A percentile compares a stretch with the other conserved stretches of the same genome.
These are phyloP conservation scores for Isochrysis galbana DNA, from an alignment of 78 protist species.

Conservation along the genomic window DNA sequence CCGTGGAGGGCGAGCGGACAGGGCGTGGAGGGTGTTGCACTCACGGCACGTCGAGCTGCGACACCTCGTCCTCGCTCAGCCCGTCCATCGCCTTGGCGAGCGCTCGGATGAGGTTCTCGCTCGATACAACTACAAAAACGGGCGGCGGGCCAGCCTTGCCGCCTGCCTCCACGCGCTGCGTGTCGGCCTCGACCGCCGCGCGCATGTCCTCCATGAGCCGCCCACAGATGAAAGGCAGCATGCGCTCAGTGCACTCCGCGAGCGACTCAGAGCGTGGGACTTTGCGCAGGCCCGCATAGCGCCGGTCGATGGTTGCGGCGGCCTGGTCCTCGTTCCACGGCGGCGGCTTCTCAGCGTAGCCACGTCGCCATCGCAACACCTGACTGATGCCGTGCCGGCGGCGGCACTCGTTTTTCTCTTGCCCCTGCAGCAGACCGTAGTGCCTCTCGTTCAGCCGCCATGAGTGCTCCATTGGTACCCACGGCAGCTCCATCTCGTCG, in stretches of 20 bases:
- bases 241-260: neutral
- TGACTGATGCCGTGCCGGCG: neutral
- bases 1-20: too few relatives aligned
- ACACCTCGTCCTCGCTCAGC: neutral
- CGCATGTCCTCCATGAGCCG: neutral
- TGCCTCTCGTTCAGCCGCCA: constrained; percentile 93
- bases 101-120: neutral
- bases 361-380: constrained; percentile 4
- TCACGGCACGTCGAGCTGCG: neutral
- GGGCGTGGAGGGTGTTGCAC: too few relatives aligned
- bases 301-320: neutral
- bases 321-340: neutral
- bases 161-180: neutral
- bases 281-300: neutral
- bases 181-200: neutral
- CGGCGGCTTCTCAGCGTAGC: neutral
- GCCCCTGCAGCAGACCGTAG: constrained; percentile 83
- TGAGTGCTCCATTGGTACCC: constrained; percentile 58
- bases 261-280: neutral
- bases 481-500: constrained; percentile 61
- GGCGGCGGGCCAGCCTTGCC: neutral
- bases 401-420: neutral
- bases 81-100: neutral
- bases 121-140: neutral
- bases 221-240: neutral